Percentiles rank a stretch among this genome's conserved stretches.
Conservation (phyloP, 1,139 yeast genomes). For the Yamadazyma blattariae region DNA sequence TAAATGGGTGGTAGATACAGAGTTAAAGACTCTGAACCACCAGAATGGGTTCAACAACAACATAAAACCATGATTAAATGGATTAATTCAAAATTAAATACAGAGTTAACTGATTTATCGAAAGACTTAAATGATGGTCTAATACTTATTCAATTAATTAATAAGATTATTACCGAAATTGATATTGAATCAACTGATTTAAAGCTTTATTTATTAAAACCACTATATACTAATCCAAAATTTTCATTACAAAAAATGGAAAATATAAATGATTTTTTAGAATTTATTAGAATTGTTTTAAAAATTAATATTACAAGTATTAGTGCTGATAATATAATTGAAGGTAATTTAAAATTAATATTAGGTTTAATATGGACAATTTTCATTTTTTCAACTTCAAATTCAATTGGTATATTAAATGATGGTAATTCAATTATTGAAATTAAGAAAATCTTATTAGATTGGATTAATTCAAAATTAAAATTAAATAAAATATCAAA, state of each 20-base stretch:
- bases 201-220: constrained; percentile 27
- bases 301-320: constrained; percentile 53
- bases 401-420: constrained; percentile 27
- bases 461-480: constrained; percentile 31
- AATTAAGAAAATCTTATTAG: constrained; percentile 29
- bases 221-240: constrained; percentile 45
- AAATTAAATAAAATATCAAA: constrained; percentile 22
- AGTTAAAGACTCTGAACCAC: constrained; percentile 3
- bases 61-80: constrained; percentile 47
- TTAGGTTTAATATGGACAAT: constrained; percentile 66
- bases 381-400: constrained; percentile 48
- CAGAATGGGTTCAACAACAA: constrained; percentile 42
- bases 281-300: constrained; percentile 51
- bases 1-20: not conserved
- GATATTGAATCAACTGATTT: constrained; percentile 15
- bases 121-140: constrained; percentile 40
- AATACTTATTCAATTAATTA: constrained; percentile 34
- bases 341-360: constrained; percentile 61
- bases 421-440: constrained; percentile 31
- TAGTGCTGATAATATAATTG: constrained; percentile 67
- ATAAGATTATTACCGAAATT: constrained; percentile 23
- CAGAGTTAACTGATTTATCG: constrained; percentile 23
- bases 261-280: constrained; percentile 55
- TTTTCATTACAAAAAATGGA: constrained; percentile 61
- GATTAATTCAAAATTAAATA: constrained; percentile 36